Evolutionary conservation across 129 eudicot genomes (phyloP).

Genomic region (Lonicera japonica): DNA sequence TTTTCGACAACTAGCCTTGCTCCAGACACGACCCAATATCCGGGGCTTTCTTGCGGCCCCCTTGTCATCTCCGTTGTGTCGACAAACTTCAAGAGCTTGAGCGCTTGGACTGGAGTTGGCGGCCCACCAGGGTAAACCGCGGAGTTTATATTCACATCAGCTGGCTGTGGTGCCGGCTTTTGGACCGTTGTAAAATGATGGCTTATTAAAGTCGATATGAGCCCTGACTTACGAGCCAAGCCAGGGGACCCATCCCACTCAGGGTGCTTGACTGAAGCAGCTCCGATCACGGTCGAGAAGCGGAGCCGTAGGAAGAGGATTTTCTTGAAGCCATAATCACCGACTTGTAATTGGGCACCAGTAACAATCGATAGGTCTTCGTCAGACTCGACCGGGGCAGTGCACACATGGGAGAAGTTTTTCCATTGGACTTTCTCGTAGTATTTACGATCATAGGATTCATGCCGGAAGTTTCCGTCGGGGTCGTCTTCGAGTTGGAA

Average conservation of each 20-base stretch:
- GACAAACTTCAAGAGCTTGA: conserved; percentile 75
- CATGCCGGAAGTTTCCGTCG: conserved; percentile 39
- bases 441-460: conserved; percentile 59
- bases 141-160: conserved; percentile 89
- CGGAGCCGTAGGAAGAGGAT: conserved; percentile 82
- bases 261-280: conserved; percentile 54
- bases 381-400: conserved; percentile 93
- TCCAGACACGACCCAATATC: conserved; percentile 97
- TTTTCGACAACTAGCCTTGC: conserved; percentile 86
- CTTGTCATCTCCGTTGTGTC: conserved; percentile 95
- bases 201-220: conserved; percentile 87
- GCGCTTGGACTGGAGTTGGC: conserved; percentile 72
- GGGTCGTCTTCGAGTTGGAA: conserved; percentile 75
- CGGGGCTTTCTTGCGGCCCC: conserved; percentile 95
- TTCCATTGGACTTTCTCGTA: conserved; percentile 96
- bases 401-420: conserved; percentile 94
- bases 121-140: conserved; percentile 98
- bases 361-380: conserved; percentile 78
- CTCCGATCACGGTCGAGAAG: conserved; percentile 73
- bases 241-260: conserved; percentile 99
- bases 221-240: conserved; percentile 87
- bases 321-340: conserved; percentile 77
- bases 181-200: conserved; percentile 74
- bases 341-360: conserved; percentile 82
- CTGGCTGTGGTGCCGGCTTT: conserved; percentile 76